Conservation (phyloP, 345 rosid genomes). For the Salix brachista region DNA sequence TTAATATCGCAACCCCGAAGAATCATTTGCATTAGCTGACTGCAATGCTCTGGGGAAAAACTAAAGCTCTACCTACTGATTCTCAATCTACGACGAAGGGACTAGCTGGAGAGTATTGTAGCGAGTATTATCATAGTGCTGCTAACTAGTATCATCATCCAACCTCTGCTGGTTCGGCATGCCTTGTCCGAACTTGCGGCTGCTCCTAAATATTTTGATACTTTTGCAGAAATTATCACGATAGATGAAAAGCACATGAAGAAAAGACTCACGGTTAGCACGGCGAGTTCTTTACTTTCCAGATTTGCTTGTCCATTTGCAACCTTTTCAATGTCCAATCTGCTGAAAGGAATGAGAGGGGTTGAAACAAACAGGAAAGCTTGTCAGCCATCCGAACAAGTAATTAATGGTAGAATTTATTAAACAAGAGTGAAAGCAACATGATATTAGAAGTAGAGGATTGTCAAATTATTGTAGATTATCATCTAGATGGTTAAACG, state of each 20-base stretch:
- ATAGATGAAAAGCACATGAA: slow-evolving; percentile 52
- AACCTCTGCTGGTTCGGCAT: slow-evolving; percentile 50
- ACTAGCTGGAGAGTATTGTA: slow-evolving; percentile 58
- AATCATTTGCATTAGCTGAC: slow-evolving; percentile 28
- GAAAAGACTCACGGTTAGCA: slow-evolving; percentile 59
- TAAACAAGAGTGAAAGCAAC: background rate
- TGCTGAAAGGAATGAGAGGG: slow-evolving; percentile 17
- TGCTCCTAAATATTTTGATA: slow-evolving; percentile 34
- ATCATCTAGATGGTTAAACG: background rate
- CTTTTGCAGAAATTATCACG: slow-evolving; percentile 49
- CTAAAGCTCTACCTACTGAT: slow-evolving; percentile 14
- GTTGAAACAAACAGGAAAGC: background rate
- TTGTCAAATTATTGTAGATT: background rate
- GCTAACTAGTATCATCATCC: slow-evolving; percentile 74
- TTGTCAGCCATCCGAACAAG: background rate
- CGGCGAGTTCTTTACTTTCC: slow-evolving; percentile 65
- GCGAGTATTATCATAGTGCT: slow-evolving; percentile 75
- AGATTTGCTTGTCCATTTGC: slow-evolving; percentile 48
- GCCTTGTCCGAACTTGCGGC: slow-evolving; percentile 31
- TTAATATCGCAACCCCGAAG: slow-evolving; percentile 55
- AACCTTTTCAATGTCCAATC: slow-evolving; percentile 61
- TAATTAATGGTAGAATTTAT: background rate
- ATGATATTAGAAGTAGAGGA: background rate
- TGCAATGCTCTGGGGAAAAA: slow-evolving; percentile 23
- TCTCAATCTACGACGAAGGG: slow-evolving; percentile 1